Base-by-base conservation (phyloP, 2,329 filamentous ascomycete species). In the Exophiala xenobiotica region DNA sequence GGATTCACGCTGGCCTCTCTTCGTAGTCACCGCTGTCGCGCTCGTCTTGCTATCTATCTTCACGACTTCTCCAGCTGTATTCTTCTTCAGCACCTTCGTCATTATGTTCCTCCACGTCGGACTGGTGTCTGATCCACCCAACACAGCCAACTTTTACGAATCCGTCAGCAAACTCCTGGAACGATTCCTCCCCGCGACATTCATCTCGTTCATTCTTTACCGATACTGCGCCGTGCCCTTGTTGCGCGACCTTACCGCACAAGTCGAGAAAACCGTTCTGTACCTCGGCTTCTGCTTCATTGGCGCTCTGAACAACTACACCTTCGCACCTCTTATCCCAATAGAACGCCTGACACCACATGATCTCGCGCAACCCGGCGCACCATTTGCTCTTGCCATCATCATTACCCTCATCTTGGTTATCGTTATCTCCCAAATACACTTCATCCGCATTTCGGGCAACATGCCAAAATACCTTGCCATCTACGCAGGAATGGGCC, bases 211-310 rank as follows among this genome's bases (percentile, higher is more conserved):
- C 73, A 90, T 93, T 54, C 85, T 96, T 57, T 96, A 90, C 72
- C 83, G 85, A 66, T 90, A 87, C 67, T 91, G 91, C 47, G 80
- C 93, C 7, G 77, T 82, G 3, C 85, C 88, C 39, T 83, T 87
- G 1, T 78, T 96, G 20, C 70, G 69, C 1, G 85, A 83, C 1
- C 77, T 96, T 2, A 86, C 82, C 0, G 90, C 91, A 0, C 92
- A 96, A 65, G 63, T 96, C 37, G 92, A 96, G 65, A 96, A 95
- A 75, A 88, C 90, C 0, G 70, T 97, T 2, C 77, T 97, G 22
- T 97, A 90, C 87, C 76, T 99, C 1, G 91, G 91, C 1, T 86
- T 84, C 6, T 90, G 87, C 65, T 99, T 95, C 87, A 82, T 96
- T 31, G 93, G 91, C 12, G 86, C 89, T 1, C 72, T 99, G 60